Conservation (phyloP, 306 rosid species). For the Dryas octopetala region DNA sequence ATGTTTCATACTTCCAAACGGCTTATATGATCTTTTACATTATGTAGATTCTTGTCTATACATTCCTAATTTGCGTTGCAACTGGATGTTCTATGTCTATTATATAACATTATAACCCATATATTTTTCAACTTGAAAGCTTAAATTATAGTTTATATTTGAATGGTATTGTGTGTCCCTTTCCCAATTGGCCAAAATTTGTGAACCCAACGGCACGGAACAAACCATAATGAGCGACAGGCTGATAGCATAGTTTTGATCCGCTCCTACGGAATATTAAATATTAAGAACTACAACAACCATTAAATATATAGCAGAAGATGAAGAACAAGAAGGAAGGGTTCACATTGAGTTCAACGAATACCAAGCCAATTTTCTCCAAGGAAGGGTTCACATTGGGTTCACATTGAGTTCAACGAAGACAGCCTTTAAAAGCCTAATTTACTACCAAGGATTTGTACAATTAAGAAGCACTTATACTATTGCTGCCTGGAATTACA, state of each 20-base stretch:
- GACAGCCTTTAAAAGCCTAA: neutral
- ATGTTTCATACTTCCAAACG: no score
- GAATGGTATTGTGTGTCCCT: neutral
- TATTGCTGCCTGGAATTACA: no score
- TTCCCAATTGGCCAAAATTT: neutral
- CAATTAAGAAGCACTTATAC: no score
- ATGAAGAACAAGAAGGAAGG: neutral
- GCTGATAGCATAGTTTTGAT: neutral
- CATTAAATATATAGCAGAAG: neutral
- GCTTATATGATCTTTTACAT: no score
- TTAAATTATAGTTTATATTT: neutral
- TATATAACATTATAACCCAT: neutral
- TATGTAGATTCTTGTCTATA: neutral
- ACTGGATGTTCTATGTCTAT: neutral
- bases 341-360: conserved; percentile 3
- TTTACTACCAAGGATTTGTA: no score
- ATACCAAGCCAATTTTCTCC: neutral
- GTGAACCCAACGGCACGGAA: conserved; percentile 1
- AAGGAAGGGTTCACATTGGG: no score
- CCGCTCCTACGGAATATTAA: neutral
- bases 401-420: no score
- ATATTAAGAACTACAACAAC: neutral
- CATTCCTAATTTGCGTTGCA: neutral
- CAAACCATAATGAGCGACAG: neutral
- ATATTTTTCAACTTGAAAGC: neutral